Conservation (phyloP, 257 asterid genomes). For the Solanum stenotomum region DNA sequence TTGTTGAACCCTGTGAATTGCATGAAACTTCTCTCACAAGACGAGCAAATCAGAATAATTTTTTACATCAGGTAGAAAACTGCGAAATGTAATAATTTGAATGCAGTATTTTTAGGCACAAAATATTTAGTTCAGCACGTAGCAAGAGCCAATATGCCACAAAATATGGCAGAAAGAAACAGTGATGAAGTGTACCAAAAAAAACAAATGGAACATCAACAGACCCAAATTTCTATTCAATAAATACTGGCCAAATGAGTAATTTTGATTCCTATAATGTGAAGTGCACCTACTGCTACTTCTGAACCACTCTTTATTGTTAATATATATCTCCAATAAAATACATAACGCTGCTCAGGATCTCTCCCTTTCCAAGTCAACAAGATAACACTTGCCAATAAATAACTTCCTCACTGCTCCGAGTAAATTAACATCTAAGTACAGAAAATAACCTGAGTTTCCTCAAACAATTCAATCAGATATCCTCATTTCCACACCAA, state of each 20-base stretch:
- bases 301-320: constrained; percentile 7
- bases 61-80: background rate
- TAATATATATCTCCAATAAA: background rate
- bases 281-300: background rate
- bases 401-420: background rate
- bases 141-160: background rate
- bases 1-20: background rate
- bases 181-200: background rate
- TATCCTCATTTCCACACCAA: constrained; percentile 69
- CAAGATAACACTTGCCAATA: background rate
- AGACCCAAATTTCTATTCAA: background rate
- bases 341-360: background rate
- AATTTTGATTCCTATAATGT: background rate
- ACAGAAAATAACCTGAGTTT: background rate
- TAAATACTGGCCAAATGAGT: background rate
- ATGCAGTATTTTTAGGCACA: background rate
- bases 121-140: background rate
- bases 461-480: constrained; percentile 39
- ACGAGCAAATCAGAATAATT: background rate
- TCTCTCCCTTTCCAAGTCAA: background rate
- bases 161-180: background rate
- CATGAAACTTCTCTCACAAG: background rate
- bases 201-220: background rate
- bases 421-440: constrained; percentile 1
- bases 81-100: background rate